Evolutionary conservation across 1,284 basidiomycete genomes (phyloP), one percentile per base, ranked within the genome.

Genomic region (Trichosporon sp.): DNA sequence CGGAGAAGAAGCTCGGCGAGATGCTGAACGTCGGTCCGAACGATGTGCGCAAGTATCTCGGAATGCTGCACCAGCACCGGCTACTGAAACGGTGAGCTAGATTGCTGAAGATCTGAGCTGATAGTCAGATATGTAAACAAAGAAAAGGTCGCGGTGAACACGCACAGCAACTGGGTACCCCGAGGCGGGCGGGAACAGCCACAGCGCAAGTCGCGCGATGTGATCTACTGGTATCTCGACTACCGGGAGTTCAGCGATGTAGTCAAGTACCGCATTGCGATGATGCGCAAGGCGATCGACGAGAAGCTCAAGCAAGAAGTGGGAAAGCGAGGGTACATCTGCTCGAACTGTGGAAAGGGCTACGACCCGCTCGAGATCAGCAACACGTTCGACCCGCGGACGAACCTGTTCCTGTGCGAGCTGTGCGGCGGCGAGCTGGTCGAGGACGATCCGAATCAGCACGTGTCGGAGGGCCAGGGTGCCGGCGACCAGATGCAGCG

Each of bases 241-340:
- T 95, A 94, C 79, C 89, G 92, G 71, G 87, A 89, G 74, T 95
- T 97, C 75, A 92, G 92, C 80, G 94, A 99, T 77, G 93, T 98
- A 57, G 91, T 95, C 76, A 97, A 98, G 80, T 99, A 95, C 91
- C 85, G 94, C 36, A 88, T 99, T 65, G 91, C 92, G n/a, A 90
- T 91, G 75, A 96, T 99, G 89, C 86, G 90, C 68, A 86, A 89
- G 66, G 86, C 87, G 63, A 94, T 99, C 69, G 95, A 99, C 65
- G 87, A 89, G 46, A 88, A 88, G 63, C 82, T 94, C 67, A 88
- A 76, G 66, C 90, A 70, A 91, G 92, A 95, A 82, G 87, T 96
- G 63, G 92, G 95, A 70, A 92, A 93, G 76, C 92, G 95, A 78
- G 96, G 95, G 11, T 99, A 95, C 78, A 87, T 96, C 58, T 99